Evolutionary conservation across 768 basidiomycete genomes (phyloP).

Genomic region (Chiua virens): DNA sequence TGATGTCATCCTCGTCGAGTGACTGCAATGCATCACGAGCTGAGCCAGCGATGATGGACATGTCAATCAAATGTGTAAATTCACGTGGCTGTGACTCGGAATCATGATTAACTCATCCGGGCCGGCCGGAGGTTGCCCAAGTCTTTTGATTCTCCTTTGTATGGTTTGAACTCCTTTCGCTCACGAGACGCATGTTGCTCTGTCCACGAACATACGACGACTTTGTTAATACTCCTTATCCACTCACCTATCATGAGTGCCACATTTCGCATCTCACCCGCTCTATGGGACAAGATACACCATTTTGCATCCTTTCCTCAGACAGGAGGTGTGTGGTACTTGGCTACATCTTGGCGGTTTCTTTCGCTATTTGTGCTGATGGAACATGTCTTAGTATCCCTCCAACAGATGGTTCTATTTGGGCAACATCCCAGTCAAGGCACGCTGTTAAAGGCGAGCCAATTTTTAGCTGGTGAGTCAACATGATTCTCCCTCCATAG

Average conservation of each 20-base stretch:
- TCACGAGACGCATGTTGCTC: slow-evolving; percentile 5
- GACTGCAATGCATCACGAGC: slow-evolving; percentile 53
- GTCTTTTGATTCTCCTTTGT: neutral
- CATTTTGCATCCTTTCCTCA: slow-evolving; percentile 92
- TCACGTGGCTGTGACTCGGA: slow-evolving; percentile 19
- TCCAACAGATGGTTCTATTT: slow-evolving; percentile 98
- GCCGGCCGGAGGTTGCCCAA: no score
- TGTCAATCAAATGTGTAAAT: no score
- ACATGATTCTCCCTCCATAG: neutral
- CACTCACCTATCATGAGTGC: slow-evolving; percentile 33
- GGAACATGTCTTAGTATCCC: slow-evolving; percentile 63
- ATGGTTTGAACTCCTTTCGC: neutral
- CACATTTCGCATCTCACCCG: slow-evolving; percentile 68
- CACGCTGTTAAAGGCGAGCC: slow-evolving; percentile 87
- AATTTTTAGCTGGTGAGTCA: slow-evolving; percentile 74
- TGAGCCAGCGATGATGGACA: slow-evolving; percentile 22
- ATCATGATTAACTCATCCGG: neutral
- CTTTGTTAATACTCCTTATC: neutral
- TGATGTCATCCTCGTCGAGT: slow-evolving; percentile 48
- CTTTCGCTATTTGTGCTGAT: slow-evolving; percentile 7
- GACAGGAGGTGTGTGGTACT: slow-evolving; percentile 67
- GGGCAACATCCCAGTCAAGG: slow-evolving; percentile 96
- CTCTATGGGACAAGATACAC: slow-evolving; percentile 88
- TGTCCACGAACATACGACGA: neutral
- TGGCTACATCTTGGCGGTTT: neutral